These are phyloP conservation scores for Xylaria sp. DNA, from an alignment of 2,329 filamentous ascomycete genomes.

Conservation along the genomic window DNA sequence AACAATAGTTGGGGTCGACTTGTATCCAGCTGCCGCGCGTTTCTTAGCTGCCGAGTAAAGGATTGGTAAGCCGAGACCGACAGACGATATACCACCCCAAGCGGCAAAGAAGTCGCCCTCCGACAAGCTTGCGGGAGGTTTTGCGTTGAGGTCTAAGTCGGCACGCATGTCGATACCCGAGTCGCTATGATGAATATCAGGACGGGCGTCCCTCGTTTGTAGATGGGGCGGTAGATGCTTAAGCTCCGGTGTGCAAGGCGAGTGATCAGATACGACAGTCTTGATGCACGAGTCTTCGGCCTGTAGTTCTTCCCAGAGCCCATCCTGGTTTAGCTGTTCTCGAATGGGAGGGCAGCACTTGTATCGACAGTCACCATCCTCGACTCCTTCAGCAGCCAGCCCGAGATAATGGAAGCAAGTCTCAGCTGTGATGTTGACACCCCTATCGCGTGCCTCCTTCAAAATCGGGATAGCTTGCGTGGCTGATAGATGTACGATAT, in stretches of 20 bases:
- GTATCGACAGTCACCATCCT: slow-evolving; percentile 85
- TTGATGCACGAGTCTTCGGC: slow-evolving; percentile 77
- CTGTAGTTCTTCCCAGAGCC: slow-evolving; percentile 82
- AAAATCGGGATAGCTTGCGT: slow-evolving; percentile 84
- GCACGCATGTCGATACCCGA: slow-evolving; percentile 58
- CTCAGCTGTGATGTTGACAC: slow-evolving; percentile 88
- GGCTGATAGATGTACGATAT: slow-evolving; percentile 94
- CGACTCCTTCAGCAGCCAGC: slow-evolving; percentile 80
- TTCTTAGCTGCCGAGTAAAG: slow-evolving; percentile 78
- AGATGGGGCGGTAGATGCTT: slow-evolving; percentile 82
- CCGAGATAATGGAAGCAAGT: slow-evolving; percentile 96
- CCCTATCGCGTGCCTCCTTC: slow-evolving; percentile 70
- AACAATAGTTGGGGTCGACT: slow-evolving; percentile 59
- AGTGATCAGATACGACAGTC: slow-evolving; percentile 94
- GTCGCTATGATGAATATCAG: slow-evolving; percentile 55
- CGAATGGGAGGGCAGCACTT: slow-evolving; percentile 96
- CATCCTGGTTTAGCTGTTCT: slow-evolving; percentile 78
- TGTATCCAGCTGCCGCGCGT: slow-evolving; percentile 55
- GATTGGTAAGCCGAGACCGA: slow-evolving; percentile 90
- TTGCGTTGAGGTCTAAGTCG: slow-evolving; percentile 41
- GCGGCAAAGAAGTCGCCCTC: slow-evolving; percentile 90
- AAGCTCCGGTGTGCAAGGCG: slow-evolving; percentile 91
- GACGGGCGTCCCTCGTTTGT: slow-evolving; percentile 46
- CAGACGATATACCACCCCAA: slow-evolving; percentile 95
- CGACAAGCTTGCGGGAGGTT: slow-evolving; percentile 47